phyloP scores from a whole-genome alignment of 2,329 filamentous ascomycete species.

The Trichoderma simmonsii region DNA sequence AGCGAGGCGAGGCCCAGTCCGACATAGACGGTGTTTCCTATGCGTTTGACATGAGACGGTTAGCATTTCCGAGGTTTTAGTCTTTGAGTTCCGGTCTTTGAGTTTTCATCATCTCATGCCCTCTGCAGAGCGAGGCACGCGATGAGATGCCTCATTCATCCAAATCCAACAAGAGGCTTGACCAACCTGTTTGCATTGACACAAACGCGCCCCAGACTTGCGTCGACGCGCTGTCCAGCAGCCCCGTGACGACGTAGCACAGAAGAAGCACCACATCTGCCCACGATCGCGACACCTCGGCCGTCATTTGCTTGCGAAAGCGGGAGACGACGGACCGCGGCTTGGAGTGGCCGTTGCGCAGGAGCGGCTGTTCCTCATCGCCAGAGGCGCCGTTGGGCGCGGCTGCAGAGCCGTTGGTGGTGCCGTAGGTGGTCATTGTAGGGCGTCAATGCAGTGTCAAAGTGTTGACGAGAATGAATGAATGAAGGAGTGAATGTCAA shows the following conservation, averaged over 20 bases:
- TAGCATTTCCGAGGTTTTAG: not conserved
- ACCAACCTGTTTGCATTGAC: conserved; percentile 74
- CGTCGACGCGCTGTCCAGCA: conserved; percentile 73
- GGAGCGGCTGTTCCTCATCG: conserved; percentile 37
- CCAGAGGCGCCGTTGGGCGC: conserved; percentile 19
- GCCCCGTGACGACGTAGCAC: conserved; percentile 74
- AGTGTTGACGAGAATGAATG: not conserved
- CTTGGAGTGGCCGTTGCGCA: conserved; percentile 27
- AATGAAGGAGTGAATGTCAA: not conserved
- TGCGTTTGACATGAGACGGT: not conserved
- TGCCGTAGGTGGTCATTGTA: conserved; percentile 13
- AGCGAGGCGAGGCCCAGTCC: conserved; percentile 68
- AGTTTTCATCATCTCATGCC: not conserved
- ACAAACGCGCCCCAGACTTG: conserved; percentile 78
- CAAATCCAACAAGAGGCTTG: not conserved
- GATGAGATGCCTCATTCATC: not conserved
- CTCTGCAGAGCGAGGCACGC: not conserved
- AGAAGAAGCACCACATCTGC: conserved; percentile 66
- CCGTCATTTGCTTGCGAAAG: conserved; percentile 35
- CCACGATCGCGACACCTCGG: conserved; percentile 57
- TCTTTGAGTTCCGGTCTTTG: not conserved
- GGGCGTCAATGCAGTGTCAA: not conserved
- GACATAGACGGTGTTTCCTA: conserved; percentile 74
- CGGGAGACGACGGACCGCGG: conserved; percentile 24
- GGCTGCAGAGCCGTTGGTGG: conserved; percentile 21